Evolutionary conservation across 495 filamentous ascomycete genomes (phyloP).

Genomic region (Peziza echinospora): DNA sequence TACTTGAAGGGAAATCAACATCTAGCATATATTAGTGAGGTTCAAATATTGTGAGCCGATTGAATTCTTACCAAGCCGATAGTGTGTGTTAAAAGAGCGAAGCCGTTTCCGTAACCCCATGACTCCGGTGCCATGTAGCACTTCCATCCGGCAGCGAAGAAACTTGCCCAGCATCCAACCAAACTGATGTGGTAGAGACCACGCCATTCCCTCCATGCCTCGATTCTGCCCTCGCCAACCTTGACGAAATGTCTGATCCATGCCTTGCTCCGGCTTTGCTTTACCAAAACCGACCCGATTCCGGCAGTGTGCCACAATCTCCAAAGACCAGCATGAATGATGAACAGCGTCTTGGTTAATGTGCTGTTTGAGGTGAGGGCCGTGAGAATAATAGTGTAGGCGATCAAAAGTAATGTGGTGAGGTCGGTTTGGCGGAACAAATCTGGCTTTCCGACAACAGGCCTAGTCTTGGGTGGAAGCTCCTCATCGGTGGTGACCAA

Average conservation of each 20-base stretch:
- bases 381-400: conserved; percentile 51
- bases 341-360: conserved; percentile 52
- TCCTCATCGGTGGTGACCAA: conserved; percentile 6
- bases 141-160: conserved; percentile 85
- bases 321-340: conserved; percentile 59
- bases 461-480: conserved; percentile 8
- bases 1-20: conserved; percentile 64
- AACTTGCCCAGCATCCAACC: conserved; percentile 68
- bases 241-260: conserved; percentile 97
- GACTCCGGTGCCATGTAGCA: conserved; percentile 71
- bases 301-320: conserved; percentile 84
- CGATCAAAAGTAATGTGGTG: conserved; percentile 48
- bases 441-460: conserved; percentile 54
- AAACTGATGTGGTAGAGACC: conserved; percentile 83
- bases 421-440: conserved; percentile 67
- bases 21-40: no score
- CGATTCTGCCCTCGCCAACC: conserved; percentile 67
- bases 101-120: conserved; percentile 47
- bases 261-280: conserved; percentile 68
- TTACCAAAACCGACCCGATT: conserved; percentile 60
- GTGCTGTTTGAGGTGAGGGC: conserved; percentile 56
- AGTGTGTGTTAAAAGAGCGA: conserved; percentile 68
- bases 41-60: no score
- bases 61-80: conserved; percentile 37
- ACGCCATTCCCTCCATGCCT: conserved; percentile 98